A percentile compares a stretch with the other conserved stretches of the same genome.
phyloP scores from a whole-genome alignment of 2,329 filamentous ascomycete species.

The Emmonsia crescens region DNA sequence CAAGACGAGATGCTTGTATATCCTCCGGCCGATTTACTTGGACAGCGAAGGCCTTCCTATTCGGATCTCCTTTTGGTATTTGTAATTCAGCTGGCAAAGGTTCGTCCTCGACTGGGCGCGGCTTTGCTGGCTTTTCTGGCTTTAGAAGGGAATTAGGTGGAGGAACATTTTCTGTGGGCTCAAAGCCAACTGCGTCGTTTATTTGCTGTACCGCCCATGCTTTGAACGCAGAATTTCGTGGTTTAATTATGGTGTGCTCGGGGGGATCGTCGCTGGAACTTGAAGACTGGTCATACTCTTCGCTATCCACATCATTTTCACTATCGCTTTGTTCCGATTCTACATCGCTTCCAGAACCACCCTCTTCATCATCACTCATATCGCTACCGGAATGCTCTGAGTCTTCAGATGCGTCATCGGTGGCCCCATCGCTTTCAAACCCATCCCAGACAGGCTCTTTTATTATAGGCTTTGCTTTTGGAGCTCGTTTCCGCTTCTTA shows the following conservation, averaged over 20 bases:
- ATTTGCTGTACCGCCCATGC: conserved; percentile 80
- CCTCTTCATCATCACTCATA: conserved; percentile 12
- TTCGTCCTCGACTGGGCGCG: conserved; percentile 29
- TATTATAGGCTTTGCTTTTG: conserved; percentile 20
- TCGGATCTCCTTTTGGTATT: conserved; percentile 31
- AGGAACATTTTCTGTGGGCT: conserved; percentile 33
- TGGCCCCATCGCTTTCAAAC: conserved; percentile 34
- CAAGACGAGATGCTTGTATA: conserved; percentile 66
- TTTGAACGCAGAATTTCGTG: conserved; percentile 65
- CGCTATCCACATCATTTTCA: conserved; percentile 16
- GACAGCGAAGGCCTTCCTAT: conserved; percentile 67
- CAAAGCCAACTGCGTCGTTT: conserved; percentile 68
- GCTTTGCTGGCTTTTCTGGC: conserved; percentile 21
- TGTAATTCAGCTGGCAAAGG: conserved; percentile 31
- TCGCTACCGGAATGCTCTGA: conserved; percentile 22
- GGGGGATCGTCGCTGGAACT: conserved; percentile 16
- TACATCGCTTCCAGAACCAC: conserved; percentile 21
- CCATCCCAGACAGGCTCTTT: conserved; percentile 37
- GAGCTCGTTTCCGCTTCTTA: conserved; percentile 56
- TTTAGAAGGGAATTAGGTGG: conserved; percentile 22
- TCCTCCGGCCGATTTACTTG: conserved; percentile 57
- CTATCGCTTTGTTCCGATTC: conserved; percentile 20
- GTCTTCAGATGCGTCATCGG: conserved; percentile 29
- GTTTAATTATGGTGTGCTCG: conserved; percentile 18
- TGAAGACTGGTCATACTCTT: conserved; percentile 27